Evolutionary conservation across 345 rosid species (phyloP).

Genomic region (Mallotus nudiflorus): DNA sequence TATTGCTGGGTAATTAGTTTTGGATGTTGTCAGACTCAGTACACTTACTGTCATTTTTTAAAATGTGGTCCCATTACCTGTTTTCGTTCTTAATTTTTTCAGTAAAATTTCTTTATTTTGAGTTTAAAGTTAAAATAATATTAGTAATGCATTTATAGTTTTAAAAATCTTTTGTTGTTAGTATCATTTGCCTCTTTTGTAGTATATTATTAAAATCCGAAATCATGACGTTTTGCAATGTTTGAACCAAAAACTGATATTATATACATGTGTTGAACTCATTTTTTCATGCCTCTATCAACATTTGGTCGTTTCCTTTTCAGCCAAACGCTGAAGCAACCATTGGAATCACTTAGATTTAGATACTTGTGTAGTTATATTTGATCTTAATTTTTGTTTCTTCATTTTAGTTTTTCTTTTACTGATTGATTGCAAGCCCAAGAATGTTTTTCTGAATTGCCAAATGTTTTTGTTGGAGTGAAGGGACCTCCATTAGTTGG

Average conservation of each 20-base stretch:
- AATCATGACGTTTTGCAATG: neutral
- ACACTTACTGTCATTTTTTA: neutral
- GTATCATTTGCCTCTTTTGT: slow-evolving; percentile 3
- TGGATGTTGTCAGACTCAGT: slow-evolving; percentile 20
- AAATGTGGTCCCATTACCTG: slow-evolving; percentile 12
- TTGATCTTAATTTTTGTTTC: neutral
- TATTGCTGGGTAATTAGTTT: neutral
- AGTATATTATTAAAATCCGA: neutral
- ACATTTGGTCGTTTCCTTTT: too few species aligned
- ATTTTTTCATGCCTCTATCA: too few species aligned
- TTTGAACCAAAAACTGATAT: neutral
- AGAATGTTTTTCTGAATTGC: neutral
- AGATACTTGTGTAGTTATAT: neutral
- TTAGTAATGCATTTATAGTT: too few species aligned
- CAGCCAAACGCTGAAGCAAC: neutral
- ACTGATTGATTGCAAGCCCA: neutral
- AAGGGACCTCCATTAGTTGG: neutral
- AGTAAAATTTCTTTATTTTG: neutral
- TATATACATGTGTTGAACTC: neutral
- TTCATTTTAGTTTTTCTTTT: neutral
- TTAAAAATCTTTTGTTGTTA: neutral
- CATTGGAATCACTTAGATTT: neutral
- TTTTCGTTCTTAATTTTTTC: neutral
- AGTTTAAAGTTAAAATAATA: neutral
- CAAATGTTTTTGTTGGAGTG: neutral